Percentiles rank a stretch among this genome's conserved stretches.
Evolutionary conservation across 208 protist genomes (phyloP).

Genomic region (Trypanosoma caninum): DNA sequence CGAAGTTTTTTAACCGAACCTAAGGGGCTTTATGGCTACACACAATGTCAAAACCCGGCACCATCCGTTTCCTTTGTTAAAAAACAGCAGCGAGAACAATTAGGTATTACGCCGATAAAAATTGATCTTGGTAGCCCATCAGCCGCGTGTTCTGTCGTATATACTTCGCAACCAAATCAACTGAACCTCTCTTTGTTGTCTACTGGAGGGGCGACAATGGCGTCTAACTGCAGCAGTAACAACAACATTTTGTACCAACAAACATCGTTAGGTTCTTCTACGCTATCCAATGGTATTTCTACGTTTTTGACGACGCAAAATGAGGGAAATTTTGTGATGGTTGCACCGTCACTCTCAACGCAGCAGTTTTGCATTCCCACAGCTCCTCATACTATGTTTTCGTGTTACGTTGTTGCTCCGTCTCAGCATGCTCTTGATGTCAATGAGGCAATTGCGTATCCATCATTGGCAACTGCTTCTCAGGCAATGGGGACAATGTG

Average conservation of each 20-base stretch:
- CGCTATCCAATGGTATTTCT: constrained; percentile 8
- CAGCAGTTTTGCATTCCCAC: constrained; percentile 8
- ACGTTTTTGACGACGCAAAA: constrained; percentile 30
- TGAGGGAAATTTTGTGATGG: constrained; percentile 20
- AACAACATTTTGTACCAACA: constrained; percentile 10
- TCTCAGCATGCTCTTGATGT: constrained; percentile 14
- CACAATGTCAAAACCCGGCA: not conserved
- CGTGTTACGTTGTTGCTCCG: constrained; percentile 14
- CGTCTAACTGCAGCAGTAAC: constrained; percentile 10
- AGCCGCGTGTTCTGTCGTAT: constrained; percentile 8
- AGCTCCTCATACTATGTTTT: constrained; percentile 4
- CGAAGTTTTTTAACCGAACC: not conserved
- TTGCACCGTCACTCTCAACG: constrained; percentile 17
- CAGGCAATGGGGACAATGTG: constrained; percentile 21
- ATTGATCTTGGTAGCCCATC: not conserved
- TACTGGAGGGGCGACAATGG: constrained; percentile 10
- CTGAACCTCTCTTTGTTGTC: constrained; percentile 18
- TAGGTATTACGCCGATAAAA: not conserved
- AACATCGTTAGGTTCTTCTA: constrained; percentile 20
- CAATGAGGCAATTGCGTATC: constrained; percentile 12
- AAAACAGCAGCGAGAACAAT: no score
- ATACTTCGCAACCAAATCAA: constrained; percentile 15
- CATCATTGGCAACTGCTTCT: constrained; percentile 11
- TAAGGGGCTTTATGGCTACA: not conserved
- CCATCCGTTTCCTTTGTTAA: not conserved